Evolutionary conservation across 2,329 filamentous ascomycete genomes (phyloP), one percentile per base, ranked within the genome.

Genomic region (Gnomoniopsis sp.): DNA sequence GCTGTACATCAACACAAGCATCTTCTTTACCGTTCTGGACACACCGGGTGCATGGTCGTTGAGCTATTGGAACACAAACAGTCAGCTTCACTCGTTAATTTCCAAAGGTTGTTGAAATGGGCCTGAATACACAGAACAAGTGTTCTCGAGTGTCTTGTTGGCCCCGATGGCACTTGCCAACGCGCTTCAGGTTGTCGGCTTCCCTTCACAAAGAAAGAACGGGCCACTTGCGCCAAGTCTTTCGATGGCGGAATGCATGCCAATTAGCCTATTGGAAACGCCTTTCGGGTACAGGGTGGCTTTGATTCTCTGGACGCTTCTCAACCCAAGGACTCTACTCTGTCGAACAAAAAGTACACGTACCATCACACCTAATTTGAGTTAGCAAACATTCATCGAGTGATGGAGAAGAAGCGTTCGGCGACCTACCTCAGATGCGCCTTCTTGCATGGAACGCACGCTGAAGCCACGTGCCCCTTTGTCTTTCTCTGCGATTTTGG

Each of bases 401-500:
- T 41, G 58, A 56, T 56, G 49, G 38, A 22, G 63, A 36, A 41
- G 38, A 44, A 43, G 53, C 26, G 52, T 49, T 58, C 53, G 56
- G 62, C 52, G 43, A 65, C 77, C 69, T 74, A 87, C 84, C 85
- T 80, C 63, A 95, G 80, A 81, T 95, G 90, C 41, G 90, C 90
- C 72, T 86, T 87, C 71, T 93, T 93, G 76, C 90, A 95, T 61
- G 91, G 91, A 65, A 93, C 87, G 70, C 90, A 95, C 26, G 90
- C 90, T 38, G 89, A 93, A 53, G 89, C 89, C 55, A 93, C 90
- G 75, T 95, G 90, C 15, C 89, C 88, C 70, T 91, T 91, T 6
- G 88, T 87, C 71, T 88, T 88, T 64, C 86, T 79, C 62, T 86
- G 84, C 7, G 83, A 77, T 65, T 85, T 87, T 2, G 84, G 82